Evolutionary conservation across 2,329 filamentous ascomycete species (phyloP).

Genomic region (Fusarium lateritium): DNA sequence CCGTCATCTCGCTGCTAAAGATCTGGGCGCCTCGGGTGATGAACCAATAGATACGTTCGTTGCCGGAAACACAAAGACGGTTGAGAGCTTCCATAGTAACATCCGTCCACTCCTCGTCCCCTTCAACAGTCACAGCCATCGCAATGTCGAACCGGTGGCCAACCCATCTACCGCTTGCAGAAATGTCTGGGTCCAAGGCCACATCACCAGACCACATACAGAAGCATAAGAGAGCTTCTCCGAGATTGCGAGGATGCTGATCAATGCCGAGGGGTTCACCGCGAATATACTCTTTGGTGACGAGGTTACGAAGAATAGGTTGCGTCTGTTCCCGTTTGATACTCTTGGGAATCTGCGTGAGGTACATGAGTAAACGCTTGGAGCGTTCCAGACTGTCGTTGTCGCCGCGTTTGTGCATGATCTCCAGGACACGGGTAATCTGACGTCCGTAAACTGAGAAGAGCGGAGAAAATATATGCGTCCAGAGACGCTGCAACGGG

Average conservation of each 20-base stretch:
- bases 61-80: not conserved
- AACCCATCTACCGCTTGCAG: not conserved
- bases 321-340: not conserved
- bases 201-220: not conserved
- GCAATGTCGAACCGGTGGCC: slow-evolving; percentile 18
- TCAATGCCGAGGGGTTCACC: not conserved
- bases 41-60: not conserved
- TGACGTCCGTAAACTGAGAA: not conserved
- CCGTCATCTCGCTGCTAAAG: not conserved
- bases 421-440: not conserved
- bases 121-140: not conserved
- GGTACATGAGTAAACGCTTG: not conserved
- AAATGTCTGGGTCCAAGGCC: not conserved
- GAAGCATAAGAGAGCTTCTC: slow-evolving; percentile 7
- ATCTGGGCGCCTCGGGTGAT: not conserved
- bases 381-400: not conserved
- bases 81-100: not conserved
- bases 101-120: not conserved
- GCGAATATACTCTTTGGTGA: slow-evolving; percentile 18
- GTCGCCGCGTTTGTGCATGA: not conserved
- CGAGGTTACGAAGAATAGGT: slow-evolving; percentile 29
- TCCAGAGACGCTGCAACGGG: too few relatives aligned
- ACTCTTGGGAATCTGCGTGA: not conserved
- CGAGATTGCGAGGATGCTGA: slow-evolving; percentile 1
- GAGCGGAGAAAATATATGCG: not conserved